Percentiles rank a stretch among this genome's conserved stretches.
Conservation (phyloP, 768 basidiomycete genomes). For the Tulasnella sp. region DNA sequence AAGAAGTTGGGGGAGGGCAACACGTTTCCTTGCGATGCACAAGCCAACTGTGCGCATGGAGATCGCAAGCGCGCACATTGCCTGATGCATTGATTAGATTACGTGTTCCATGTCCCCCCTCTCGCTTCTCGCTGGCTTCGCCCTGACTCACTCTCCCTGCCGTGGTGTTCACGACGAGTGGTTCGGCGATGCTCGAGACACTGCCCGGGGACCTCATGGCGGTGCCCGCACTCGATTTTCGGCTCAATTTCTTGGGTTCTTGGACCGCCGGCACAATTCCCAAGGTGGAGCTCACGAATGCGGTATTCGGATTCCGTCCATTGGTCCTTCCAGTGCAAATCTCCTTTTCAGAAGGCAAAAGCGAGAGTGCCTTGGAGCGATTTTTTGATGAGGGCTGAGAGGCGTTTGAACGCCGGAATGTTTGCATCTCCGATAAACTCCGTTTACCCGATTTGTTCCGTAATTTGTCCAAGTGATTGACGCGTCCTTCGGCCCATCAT, state of each 20-base stretch:
- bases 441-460: not conserved
- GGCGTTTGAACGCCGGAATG: not conserved
- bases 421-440: not conserved
- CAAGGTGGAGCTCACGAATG: not conserved
- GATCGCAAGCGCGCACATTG: not conserved
- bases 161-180: not conserved
- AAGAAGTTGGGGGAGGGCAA: not conserved
- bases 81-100: not conserved
- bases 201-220: conserved; percentile 5
- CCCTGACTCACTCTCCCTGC: not conserved
- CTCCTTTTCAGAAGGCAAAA: not conserved
- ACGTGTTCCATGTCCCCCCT: not conserved
- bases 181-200: not conserved
- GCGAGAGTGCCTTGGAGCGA: not conserved
- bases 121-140: not conserved
- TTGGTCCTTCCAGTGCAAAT: not conserved
- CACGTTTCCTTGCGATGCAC: conserved; percentile 9
- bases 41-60: not conserved
- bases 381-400: not conserved
- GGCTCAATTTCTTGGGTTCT: not conserved
- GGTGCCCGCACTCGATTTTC: not conserved
- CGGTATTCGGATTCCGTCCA: not conserved
- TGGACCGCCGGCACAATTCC: not conserved
- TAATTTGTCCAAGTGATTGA: not conserved
- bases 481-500: not conserved